Base-by-base conservation (phyloP, 345 rosid genomes). In the Salix purpurea region DNA sequence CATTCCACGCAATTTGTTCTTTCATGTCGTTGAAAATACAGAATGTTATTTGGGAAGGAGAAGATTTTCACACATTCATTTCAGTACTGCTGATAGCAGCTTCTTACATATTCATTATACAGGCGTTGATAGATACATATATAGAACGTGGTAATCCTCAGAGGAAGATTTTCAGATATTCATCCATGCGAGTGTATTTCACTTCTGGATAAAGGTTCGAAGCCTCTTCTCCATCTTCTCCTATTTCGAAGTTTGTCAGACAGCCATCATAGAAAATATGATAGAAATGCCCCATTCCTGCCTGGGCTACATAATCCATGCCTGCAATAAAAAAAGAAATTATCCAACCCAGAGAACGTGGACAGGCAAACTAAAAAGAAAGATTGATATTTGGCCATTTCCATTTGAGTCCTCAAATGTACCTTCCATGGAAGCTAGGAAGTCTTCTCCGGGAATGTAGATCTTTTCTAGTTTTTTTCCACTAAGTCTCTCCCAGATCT, bases 261-360 rank as follows among this genome's bases (percentile, higher is more conserved):
- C 99, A 89, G 23, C 99, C 97, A 75, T 95, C 96, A 12, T 89
- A 95, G 80, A 83, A 95, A 1, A 95, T 85, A 71, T 95, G 97
- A 77, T 87, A 90, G 80, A 91, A 95, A 80, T 95, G 99, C 34
- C 97, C 96, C 21, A 89, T 50, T 50, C 93, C 99, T 7, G 81
- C 98, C 73, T 89, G 87, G 1, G 32, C 73, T 21, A 86, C 91
- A 67, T 83, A 83, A 69, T 88, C 94, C 89, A 74, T 21, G 3
- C 77, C 99, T 91, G 84, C 83, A 65, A 40, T 68, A 75, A 8
- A 26, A 48, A 80, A 14, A 28, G 13, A n/a, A 8, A 24, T 14
- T 1, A 18, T 8, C 26, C 2, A 61, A 21, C 28, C 69, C 2
- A 10, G 18, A 74, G 30, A 15, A 48, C 28, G 6, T 23, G 36